phyloP scores from a whole-genome alignment of 2,329 filamentous ascomycete genomes.

The Fusarium sp. region DNA sequence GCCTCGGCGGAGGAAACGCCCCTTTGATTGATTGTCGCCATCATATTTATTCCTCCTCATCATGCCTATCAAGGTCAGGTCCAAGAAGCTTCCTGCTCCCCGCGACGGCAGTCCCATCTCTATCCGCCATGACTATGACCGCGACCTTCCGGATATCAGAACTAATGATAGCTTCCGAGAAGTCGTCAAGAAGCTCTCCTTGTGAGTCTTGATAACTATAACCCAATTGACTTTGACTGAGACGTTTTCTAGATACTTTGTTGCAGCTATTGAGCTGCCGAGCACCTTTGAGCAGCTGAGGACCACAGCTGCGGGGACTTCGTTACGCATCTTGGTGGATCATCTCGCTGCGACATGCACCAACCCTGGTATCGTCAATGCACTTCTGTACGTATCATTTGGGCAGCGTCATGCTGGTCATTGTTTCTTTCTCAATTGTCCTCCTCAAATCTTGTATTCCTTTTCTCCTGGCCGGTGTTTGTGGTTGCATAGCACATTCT shows the following conservation, averaged over 20 bases:
- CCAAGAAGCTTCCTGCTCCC: slow-evolving; percentile 50
- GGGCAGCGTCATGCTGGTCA: not conserved
- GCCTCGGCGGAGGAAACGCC: not conserved
- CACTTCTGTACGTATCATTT: slow-evolving; percentile 71
- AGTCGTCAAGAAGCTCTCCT: slow-evolving; percentile 75
- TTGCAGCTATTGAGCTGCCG: slow-evolving; percentile 71
- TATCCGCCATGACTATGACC: slow-evolving; percentile 52
- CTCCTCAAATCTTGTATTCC: not conserved
- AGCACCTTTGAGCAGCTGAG: slow-evolving; percentile 80
- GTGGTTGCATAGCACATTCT: slow-evolving; percentile 26
- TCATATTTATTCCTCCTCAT: slow-evolving; percentile 1
- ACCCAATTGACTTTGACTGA: slow-evolving; percentile 9
- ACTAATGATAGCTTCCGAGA: slow-evolving; percentile 71
- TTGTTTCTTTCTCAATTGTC: not conserved
- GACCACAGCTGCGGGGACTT: slow-evolving; percentile 72
- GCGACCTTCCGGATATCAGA: slow-evolving; percentile 66
- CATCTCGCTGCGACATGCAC: slow-evolving; percentile 73
- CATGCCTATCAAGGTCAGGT: slow-evolving; percentile 56
- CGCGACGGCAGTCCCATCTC: slow-evolving; percentile 55
- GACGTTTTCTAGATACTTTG: slow-evolving; percentile 66
- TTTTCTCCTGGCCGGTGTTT: not conserved
- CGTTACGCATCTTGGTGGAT: slow-evolving; percentile 69
- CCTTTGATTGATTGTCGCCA: not conserved
- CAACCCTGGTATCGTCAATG: slow-evolving; percentile 78
- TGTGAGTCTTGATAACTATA: slow-evolving; percentile 55